Evolutionary conservation across 257 asterid genomes (phyloP).

Genomic region (Nyctanthes arbortristis): DNA sequence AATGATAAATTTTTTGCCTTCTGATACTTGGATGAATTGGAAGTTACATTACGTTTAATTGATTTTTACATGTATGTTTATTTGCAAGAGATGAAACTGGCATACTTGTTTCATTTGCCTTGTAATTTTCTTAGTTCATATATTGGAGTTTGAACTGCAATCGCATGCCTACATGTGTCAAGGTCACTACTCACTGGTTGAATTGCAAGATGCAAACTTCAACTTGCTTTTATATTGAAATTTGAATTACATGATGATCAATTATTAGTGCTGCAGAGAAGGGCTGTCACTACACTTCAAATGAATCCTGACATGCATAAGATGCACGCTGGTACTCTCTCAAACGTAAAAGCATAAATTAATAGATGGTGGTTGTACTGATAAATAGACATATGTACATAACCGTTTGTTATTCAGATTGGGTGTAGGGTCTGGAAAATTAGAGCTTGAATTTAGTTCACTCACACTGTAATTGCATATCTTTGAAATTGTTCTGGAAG

Average conservation of each 20-base stretch:
- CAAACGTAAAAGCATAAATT: neutral
- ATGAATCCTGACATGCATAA: neutral
- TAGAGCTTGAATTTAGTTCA: slow-evolving; percentile 4
- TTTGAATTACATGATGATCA: neutral
- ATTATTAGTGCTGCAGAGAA: neutral
- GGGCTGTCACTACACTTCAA: neutral
- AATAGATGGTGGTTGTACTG: neutral
- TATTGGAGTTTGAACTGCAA: neutral
- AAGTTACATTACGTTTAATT: neutral
- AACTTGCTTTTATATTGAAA: neutral
- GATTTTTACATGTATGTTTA: neutral
- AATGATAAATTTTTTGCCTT: neutral
- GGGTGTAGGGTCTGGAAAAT: slow-evolving; percentile 6
- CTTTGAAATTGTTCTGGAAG: slow-evolving; percentile 7
- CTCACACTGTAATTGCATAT: neutral
- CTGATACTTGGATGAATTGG: neutral
- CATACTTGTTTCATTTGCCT: neutral
- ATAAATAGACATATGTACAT: neutral
- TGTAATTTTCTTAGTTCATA: neutral
- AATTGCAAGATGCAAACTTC: slow-evolving; percentile 1
- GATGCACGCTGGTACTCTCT: no score
- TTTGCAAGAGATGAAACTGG: neutral
- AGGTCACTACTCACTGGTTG: no score
- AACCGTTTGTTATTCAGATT: neutral
- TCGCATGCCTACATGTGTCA: neutral